Percentiles rank a stretch among this genome's conserved stretches.
These are phyloP conservation scores for Fusarium compactum DNA, from an alignment of 2,329 filamentous ascomycete species.

Conservation along the genomic window DNA sequence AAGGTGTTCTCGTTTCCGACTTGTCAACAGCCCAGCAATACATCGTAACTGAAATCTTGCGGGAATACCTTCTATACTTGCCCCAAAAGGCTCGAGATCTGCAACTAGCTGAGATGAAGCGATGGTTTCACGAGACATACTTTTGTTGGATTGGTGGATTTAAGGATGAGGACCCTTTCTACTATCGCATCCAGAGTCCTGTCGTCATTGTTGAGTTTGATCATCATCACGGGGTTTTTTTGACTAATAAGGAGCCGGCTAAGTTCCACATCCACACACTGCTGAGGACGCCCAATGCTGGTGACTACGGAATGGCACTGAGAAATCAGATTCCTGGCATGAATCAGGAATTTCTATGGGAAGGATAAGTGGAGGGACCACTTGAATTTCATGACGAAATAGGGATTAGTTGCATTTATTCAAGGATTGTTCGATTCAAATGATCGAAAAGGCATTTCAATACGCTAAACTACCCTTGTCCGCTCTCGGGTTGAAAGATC, in stretches of 20 bases:
- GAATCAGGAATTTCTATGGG: constrained; percentile 43
- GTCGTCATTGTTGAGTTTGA: constrained; percentile 82
- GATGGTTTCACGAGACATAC: constrained; percentile 75
- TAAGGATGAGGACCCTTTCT: constrained; percentile 70
- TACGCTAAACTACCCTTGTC: not conserved
- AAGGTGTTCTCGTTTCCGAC: constrained; percentile 70
- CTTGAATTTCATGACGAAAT: not conserved
- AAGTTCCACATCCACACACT: constrained; percentile 72
- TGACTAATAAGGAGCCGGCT: not conserved
- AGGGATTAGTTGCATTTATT: not conserved
- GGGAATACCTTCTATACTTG: constrained; percentile 75
- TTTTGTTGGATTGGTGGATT: constrained; percentile 83
- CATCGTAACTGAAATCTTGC: not conserved
- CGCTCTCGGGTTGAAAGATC: not conserved
- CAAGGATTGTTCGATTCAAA: not conserved
- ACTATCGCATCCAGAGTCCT: constrained; percentile 81
- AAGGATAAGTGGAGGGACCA: not conserved
- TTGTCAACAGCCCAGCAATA: not conserved
- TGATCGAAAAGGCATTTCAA: not conserved
- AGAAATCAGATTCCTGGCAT: constrained; percentile 53
- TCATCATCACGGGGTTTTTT: constrained; percentile 9
- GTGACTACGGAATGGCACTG: constrained; percentile 76
- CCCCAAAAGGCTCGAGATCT: constrained; percentile 64
- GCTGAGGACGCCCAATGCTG: constrained; percentile 77
- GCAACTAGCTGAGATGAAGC: constrained; percentile 47